A percentile compares a stretch with the other conserved stretches of the same genome.
Conservation (phyloP, 2,329 filamentous ascomycete genomes). For the Calonectria montana region DNA sequence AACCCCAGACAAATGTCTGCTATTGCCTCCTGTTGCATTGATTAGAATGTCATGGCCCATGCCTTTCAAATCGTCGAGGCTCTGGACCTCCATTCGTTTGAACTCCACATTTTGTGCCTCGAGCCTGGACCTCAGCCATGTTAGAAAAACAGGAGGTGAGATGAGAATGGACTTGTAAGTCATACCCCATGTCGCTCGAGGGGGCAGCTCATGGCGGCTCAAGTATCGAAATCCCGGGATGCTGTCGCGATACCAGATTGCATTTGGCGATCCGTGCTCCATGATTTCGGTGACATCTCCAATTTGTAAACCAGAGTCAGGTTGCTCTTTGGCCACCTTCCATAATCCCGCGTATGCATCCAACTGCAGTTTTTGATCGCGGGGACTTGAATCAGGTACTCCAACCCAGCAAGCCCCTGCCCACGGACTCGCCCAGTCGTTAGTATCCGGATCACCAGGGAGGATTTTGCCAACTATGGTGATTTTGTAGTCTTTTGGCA, state of each 20-base stretch:
- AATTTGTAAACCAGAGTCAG: conserved; percentile 9
- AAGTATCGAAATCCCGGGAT: conserved; percentile 15
- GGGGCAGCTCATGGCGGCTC: not conserved
- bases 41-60: conserved; percentile 16
- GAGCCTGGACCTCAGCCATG: conserved; percentile 4
- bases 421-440: conserved; percentile 15
- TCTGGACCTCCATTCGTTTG: not conserved
- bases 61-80: not conserved
- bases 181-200: not conserved
- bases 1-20: not conserved
- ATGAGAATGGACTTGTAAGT: conserved; percentile 15
- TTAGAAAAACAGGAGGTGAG: conserved; percentile 2
- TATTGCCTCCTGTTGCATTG: conserved; percentile 10
- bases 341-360: conserved; percentile 11
- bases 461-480: conserved; percentile 18
- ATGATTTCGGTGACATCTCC: conserved; percentile 10
- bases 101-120: not conserved
- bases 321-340: conserved; percentile 6
- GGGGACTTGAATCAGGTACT: not conserved
- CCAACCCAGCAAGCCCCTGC: conserved; percentile 21
- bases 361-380: conserved; percentile 21
- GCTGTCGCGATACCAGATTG: not conserved
- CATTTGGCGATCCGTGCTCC: not conserved
- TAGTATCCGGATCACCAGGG: conserved; percentile 8
- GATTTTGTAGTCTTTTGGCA: conserved; percentile 12